phyloP scores from a whole-genome alignment of 768 basidiomycete genomes.

The Termitomyces sp. region DNA sequence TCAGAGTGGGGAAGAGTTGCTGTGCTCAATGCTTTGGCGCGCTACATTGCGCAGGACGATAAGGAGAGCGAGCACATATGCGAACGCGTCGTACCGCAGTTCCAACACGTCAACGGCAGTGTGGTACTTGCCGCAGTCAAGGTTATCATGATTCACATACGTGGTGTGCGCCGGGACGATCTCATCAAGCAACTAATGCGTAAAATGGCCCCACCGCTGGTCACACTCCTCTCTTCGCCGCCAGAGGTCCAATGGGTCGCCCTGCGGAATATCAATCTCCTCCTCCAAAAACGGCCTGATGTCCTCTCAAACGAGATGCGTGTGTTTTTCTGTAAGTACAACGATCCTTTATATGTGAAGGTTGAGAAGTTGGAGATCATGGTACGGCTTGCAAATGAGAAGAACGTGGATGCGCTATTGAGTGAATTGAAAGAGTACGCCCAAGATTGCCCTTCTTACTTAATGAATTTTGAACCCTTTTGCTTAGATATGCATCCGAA shows the following conservation, averaged over 20 bases:
- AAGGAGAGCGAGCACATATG: constrained; percentile 99
- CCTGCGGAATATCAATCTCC: constrained; percentile 91
- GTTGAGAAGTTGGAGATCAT: constrained; percentile 98
- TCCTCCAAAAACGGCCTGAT: constrained; percentile 90
- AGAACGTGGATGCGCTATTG: constrained; percentile 89
- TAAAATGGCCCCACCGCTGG: constrained; percentile 96
- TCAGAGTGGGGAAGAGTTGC: constrained; percentile 99
- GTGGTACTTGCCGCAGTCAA: constrained; percentile 97
- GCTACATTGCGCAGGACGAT: constrained; percentile 80
- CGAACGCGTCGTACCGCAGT: constrained; percentile 96
- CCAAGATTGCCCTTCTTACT: not conserved
- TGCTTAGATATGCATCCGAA: constrained; percentile 83
- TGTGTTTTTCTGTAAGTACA: constrained; percentile 99
- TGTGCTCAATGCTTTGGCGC: constrained; percentile 78
- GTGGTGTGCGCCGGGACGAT: constrained; percentile 73
- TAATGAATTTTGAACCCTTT: not conserved
- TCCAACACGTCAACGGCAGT: constrained; percentile 94
- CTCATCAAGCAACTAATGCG: constrained; percentile 79
- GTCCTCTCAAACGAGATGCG: constrained; percentile 94
- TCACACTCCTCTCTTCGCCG: constrained; percentile 92
- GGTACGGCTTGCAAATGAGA: constrained; percentile 87
- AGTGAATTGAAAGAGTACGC: constrained; percentile 94
- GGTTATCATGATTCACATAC: constrained; percentile 98
- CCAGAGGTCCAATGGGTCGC: constrained; percentile 99
- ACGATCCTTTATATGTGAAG: constrained; percentile 98